A percentile compares a stretch with the other conserved stretches of the same genome.
phyloP scores from a whole-genome alignment of 495 filamentous ascomycete genomes.

The Peziza echinospora region DNA sequence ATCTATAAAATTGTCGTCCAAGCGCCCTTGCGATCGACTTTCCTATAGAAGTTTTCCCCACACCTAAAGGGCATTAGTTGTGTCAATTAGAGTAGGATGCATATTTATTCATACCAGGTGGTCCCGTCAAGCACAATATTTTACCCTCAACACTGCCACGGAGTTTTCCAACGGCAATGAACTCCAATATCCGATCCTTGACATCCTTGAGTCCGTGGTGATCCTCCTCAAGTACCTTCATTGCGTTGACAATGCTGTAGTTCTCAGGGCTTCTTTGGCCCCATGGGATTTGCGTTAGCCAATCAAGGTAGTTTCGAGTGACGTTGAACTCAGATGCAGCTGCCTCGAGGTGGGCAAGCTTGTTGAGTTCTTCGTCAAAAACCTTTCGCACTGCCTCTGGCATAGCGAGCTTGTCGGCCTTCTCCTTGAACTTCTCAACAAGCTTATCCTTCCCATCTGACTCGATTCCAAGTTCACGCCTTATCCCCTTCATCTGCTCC shows the following conservation, averaged over 20 bases:
- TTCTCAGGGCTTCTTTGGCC: constrained; percentile 90
- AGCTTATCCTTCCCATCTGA: constrained; percentile 96
- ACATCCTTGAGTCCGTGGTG: constrained; percentile 96
- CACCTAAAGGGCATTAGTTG: constrained; percentile 38
- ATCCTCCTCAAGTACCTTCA: constrained; percentile 81
- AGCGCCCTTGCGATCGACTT: constrained; percentile 92
- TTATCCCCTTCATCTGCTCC: constrained; percentile 99
- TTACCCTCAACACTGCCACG: constrained; percentile 96
- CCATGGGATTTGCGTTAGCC: constrained; percentile 97
- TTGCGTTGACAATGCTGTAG: constrained; percentile 80
- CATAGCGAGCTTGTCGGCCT: constrained; percentile 85
- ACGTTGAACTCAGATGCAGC: constrained; percentile 97
- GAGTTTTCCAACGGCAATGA: constrained; percentile 94
- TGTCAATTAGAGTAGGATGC: constrained; percentile 2
- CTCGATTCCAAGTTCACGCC: constrained; percentile 83
- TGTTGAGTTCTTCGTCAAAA: constrained; percentile 95
- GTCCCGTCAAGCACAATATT: constrained; percentile 93
- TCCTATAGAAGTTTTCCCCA: constrained; percentile 96
- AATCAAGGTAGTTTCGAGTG: constrained; percentile 96
- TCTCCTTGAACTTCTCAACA: constrained; percentile 91
- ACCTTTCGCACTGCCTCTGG: constrained; percentile 89
- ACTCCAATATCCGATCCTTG: constrained; percentile 95
- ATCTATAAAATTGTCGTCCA: constrained; percentile 89
- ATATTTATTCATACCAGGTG: constrained; percentile 48
- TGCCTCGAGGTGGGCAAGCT: constrained; percentile 80